These are phyloP conservation scores for Allium fistulosum DNA, from an alignment of 106 monocot species.

Conservation along the genomic window DNA sequence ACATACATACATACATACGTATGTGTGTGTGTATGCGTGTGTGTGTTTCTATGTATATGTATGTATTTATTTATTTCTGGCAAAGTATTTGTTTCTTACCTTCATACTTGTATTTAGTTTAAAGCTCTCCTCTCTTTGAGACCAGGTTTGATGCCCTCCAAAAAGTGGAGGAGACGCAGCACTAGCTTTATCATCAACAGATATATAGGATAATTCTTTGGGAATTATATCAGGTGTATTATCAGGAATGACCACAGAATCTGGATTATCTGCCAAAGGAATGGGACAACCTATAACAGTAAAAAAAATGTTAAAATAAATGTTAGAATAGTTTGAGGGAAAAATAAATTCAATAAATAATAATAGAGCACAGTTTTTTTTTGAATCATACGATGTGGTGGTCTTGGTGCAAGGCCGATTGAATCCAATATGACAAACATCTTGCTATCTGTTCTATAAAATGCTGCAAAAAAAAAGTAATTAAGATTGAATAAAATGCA, in stretches of 20 bases:
- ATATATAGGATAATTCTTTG: conserved; percentile 50
- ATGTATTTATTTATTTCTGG: too few relatives aligned
- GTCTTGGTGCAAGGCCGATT: conserved; percentile 36
- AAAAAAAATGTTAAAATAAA: conserved; percentile 1
- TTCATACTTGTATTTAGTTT: conserved; percentile 85
- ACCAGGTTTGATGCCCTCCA: conserved; percentile 93
- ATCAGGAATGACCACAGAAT: conserved; percentile 71
- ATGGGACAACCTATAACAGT: conserved; percentile 65
- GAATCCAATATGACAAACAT: conserved; percentile 52
- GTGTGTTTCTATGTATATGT: too few relatives aligned
- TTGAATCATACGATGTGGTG: conserved; percentile 56
- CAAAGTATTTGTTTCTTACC: conserved; percentile 20
- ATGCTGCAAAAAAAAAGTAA: conserved; percentile 29
- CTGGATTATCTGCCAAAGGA: conserved; percentile 70
- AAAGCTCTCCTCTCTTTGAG: conserved; percentile 78
- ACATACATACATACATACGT: too few relatives aligned
- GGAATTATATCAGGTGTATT: conserved; percentile 46
- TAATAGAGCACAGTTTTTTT: too few relatives aligned
- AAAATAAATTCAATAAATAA: background rate
- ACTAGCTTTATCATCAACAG: conserved; percentile 28
- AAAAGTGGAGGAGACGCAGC: conserved; percentile 40
- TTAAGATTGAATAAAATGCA: background rate
- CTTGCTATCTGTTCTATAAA: conserved; percentile 63
- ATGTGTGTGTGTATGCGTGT: too few relatives aligned
- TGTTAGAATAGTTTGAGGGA: background rate